These are phyloP conservation scores for Rhodocollybia butyracea DNA, from an alignment of 768 basidiomycete species.

Conservation along the genomic window DNA sequence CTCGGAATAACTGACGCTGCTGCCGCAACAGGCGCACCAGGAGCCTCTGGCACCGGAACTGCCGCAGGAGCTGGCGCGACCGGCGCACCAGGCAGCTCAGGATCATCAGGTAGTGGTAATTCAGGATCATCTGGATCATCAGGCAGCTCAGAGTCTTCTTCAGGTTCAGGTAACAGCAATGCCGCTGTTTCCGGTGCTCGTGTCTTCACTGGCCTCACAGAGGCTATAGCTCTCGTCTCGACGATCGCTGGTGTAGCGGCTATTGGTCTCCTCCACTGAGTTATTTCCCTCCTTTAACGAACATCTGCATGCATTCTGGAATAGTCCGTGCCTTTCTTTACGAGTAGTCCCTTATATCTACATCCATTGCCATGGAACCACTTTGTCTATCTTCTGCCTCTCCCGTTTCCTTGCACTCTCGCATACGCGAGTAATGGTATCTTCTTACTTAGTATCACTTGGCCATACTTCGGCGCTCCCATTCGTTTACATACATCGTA, in stretches of 20 bases:
- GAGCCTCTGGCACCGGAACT: conserved; percentile 9
- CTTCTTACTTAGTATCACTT: too few species aligned
- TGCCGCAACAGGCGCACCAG: conserved; percentile 8
- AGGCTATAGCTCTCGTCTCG: conserved; percentile 17
- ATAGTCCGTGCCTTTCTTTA: too few species aligned
- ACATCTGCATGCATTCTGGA: too few species aligned
- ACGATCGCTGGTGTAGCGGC: conserved; percentile 19
- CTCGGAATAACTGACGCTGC: conserved; percentile 15
- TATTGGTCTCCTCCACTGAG: not conserved
- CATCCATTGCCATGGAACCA: too few species aligned
- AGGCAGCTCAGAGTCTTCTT: not conserved
- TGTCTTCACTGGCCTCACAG: conserved; percentile 14
- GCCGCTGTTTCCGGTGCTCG: conserved; percentile 3
- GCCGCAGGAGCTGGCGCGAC: not conserved
- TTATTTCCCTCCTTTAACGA: too few species aligned
- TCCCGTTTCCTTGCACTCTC: too few species aligned
- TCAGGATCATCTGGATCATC: not conserved
- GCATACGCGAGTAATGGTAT: too few species aligned
- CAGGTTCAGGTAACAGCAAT: too few species aligned
- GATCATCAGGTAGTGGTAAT: not conserved
- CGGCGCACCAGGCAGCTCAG: not conserved
- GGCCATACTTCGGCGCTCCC: too few species aligned
- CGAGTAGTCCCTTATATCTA: too few species aligned
- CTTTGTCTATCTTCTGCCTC: too few species aligned
- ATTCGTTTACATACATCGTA: too few species aligned